Base-by-base conservation (phyloP, 768 basidiomycete genomes). In the Kwoniella europaea region DNA sequence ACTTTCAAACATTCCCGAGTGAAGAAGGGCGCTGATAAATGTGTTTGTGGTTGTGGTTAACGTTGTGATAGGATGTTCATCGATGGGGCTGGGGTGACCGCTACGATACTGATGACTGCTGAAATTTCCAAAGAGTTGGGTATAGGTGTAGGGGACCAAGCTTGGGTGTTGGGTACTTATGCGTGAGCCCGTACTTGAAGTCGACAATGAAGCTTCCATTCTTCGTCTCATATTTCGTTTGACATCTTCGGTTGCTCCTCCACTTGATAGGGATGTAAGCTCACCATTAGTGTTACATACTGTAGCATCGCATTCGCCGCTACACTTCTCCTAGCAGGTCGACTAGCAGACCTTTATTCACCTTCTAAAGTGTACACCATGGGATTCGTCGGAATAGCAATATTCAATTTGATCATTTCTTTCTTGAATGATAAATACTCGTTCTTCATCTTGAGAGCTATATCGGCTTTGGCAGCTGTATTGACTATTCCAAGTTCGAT, bases 361-460 rank as follows among this genome's bases (percentile, higher is more conserved):
- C 77, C 80, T 41, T 74, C 77, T 50, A 63, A 69, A 53, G 67
- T 80, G n/a, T 82, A 77, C 73, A 77, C 71, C 43, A 53, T 74
- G 56, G 82, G 82, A 5, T 81, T 82, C 71, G 62, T 76, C 60
- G 76, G 76, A 50, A 67, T 82, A 41, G 78, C 78, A 22, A 57
- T 80, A 52, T 76, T 81, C 76, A 79, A 76, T 65, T 70, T 82
- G 24, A 75, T 77, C 74, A 76, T 79, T 54, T 77, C 75, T 3
- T 81, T 79, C 71, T 77, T 78, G 76, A 72, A 56, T 20, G 67
- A 82, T 67, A 64, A 76, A 64, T 75, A 76, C 59, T 77, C 79
- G 6, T 78, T 83, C 67, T 79, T 78, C 60, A 71, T 82, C 65
- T 74, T 83, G 2, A 75, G 82, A 58, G 78, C 82, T 4, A 62